Base-by-base conservation (phyloP, 257 asterid species). In the Plantago major region DNA sequence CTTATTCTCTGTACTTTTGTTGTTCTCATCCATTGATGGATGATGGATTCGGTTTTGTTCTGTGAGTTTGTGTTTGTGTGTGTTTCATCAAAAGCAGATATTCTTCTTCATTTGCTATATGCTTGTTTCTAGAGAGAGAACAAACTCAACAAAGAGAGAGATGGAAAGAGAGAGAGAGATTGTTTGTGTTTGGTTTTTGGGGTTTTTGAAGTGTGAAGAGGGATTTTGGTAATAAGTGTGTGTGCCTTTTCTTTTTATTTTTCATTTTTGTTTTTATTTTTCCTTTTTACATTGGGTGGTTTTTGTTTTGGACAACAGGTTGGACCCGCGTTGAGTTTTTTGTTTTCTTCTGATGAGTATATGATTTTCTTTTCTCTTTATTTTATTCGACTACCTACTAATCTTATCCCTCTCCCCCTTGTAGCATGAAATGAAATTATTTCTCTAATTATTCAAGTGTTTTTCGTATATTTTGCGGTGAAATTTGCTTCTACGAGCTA, bases 311-410 rank as follows among this genome's bases (percentile, higher is more conserved):
- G 77, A 63, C 65, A 70, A 58, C 63, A 64, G 44, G 58, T 67
- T 68, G 80, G 75, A 64, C 83, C 83, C 83, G 73, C 78, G 62
- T 74, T 58, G 55, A 33, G 66, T 70, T 76, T 71, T 66, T 74
- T 74, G 50, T 73, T 59, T 44, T 43, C n/a, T 8, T 42, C 18
- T 58, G 64, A 8, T 10, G 26, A 22, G n/a, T n/a, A n/a, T 22
- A 22, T 22, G 26, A 22, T 22, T 22, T 22, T 2, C 1, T 22
- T 22, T 22, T 22, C 2, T 22, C 1, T 22, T 22, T n/a, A 30
- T 33, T 33, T 33, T 4, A 33, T 33, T 33, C 40, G 40, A 33
- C 3, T 33, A 33, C 7, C 40, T 33, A 33, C 8, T 33, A 7
- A 33, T 33, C 40, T 33, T 33, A 33, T 33, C 26, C 26, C 26